These are phyloP conservation scores for Phragmites australis DNA, from an alignment of 176 grass and related monocot species.

Conservation along the genomic window DNA sequence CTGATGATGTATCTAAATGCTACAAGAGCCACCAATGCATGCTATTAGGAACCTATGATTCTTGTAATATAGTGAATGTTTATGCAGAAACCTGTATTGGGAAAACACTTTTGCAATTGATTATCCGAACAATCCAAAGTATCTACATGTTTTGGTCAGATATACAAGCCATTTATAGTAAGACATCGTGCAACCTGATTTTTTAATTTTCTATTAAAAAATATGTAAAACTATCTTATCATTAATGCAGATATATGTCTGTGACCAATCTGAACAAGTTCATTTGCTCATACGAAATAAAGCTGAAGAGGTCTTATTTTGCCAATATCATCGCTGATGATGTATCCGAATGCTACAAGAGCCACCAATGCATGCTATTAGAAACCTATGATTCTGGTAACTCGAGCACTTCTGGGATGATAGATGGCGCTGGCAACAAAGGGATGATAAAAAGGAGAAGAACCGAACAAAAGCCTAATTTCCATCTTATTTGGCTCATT, in stretches of 20 bases:
- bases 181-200: background rate
- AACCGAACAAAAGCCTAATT: slow-evolving; percentile 40
- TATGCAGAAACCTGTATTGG: slow-evolving; percentile 42
- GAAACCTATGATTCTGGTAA: slow-evolving; percentile 22
- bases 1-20: slow-evolving; percentile 53
- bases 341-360: slow-evolving; percentile 47
- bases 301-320: slow-evolving; percentile 65
- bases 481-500: slow-evolving; percentile 60
- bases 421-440: background rate
- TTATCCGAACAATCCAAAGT: slow-evolving; percentile 52
- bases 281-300: slow-evolving; percentile 65
- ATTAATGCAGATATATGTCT: slow-evolving; percentile 44
- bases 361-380: background rate
- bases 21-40: slow-evolving; percentile 14
- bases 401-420: background rate
- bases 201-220: slow-evolving; percentile 12
- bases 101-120: slow-evolving; percentile 34
- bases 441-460: slow-evolving; percentile 19
- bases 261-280: slow-evolving; percentile 62
- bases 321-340: slow-evolving; percentile 54
- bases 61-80: slow-evolving; percentile 24
- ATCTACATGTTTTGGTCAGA: slow-evolving; percentile 56
- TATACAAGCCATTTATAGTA: slow-evolving; percentile 67
- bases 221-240: slow-evolving; percentile 1
- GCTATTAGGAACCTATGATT: slow-evolving; percentile 26